These are phyloP conservation scores for Arthrobotrys conoides DNA, from an alignment of 2,329 filamentous ascomycete genomes.

Conservation along the genomic window DNA sequence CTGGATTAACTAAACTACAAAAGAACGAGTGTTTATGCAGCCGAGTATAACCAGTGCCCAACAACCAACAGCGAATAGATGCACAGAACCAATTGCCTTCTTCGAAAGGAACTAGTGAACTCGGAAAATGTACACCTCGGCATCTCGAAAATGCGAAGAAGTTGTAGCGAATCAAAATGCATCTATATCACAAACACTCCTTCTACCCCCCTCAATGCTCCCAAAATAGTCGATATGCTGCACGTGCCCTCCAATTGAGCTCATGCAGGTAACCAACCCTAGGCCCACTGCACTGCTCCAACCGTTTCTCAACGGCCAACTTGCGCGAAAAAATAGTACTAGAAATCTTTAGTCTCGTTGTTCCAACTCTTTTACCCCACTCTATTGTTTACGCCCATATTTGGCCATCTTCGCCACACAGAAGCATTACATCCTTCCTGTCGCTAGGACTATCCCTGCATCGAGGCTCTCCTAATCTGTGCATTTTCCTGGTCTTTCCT, in stretches of 20 bases:
- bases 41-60: background rate
- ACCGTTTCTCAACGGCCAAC: background rate
- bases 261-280: background rate
- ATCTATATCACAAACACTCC: background rate
- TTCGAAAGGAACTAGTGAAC: constrained; percentile 1
- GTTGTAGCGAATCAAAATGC: constrained; percentile 1
- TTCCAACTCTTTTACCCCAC: background rate
- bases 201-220: background rate
- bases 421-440: background rate
- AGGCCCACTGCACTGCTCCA: constrained; percentile 7
- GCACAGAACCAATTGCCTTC: background rate
- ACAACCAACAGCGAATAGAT: constrained; percentile 19
- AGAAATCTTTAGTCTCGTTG: background rate
- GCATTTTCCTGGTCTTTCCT: constrained; percentile 25
- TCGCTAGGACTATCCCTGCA: constrained; percentile 31
- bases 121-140: constrained; percentile 10
- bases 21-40: constrained; percentile 1
- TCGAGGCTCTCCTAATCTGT: constrained; percentile 34
- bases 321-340: background rate
- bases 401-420: background rate
- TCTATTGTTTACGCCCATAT: background rate
- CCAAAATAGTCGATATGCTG: constrained; percentile 5
- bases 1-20: background rate
- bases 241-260: constrained; percentile 1
- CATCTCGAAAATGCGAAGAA: background rate